Conservation (phyloP, 2,329 filamentous ascomycete species). For the Calonectria crousiana region DNA sequence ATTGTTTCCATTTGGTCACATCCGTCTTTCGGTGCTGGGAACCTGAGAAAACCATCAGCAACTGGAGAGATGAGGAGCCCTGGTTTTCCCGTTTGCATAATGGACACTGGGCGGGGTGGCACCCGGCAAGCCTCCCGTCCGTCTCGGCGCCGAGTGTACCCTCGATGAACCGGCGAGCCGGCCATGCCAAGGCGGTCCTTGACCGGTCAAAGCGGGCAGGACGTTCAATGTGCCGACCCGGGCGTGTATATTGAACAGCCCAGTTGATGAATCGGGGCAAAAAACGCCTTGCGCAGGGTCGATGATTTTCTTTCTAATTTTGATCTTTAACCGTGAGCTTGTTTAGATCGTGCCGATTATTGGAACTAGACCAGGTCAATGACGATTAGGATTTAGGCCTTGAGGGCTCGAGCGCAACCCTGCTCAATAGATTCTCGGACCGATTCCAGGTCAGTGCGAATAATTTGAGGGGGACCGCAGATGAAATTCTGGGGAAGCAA, state of each 20-base stretch:
- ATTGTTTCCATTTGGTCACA: not conserved
- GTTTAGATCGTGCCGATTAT: not conserved
- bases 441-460: not conserved
- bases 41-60: not conserved
- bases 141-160: not conserved
- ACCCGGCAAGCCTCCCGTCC: not conserved
- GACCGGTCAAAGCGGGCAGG: not conserved
- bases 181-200: not conserved
- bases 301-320: not conserved
- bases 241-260: not conserved
- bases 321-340: not conserved
- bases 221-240: no score
- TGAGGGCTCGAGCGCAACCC: not conserved
- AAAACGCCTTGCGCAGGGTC: not conserved
- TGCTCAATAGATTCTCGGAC: not conserved
- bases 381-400: no score
- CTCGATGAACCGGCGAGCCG: not conserved
- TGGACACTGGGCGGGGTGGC: not conserved
- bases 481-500: not conserved
- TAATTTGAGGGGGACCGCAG: not conserved
- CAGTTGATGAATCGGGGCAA: not conserved
- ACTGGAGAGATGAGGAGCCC: not conserved
- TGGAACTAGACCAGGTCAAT: not conserved
- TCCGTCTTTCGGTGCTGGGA: not conserved
- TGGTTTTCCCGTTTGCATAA: not conserved